These are phyloP conservation scores for Cutaneotrichosporon mucoides DNA, from an alignment of 1,284 basidiomycete genomes.

Conservation along the genomic window DNA sequence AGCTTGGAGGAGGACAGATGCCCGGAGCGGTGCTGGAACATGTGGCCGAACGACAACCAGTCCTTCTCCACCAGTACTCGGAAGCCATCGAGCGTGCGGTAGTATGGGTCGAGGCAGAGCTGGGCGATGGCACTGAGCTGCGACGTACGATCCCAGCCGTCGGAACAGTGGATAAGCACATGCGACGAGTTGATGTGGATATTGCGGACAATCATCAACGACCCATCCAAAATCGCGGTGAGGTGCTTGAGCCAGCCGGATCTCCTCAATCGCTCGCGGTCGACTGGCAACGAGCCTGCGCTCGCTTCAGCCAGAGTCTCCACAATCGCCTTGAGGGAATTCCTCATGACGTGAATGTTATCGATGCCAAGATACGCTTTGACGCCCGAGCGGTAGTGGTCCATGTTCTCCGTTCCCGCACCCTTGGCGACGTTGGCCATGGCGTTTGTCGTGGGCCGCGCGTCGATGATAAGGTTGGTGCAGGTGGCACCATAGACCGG, in stretches of 20 bases:
- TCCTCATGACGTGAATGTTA: constrained; percentile 95
- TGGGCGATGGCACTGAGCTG: constrained; percentile 89
- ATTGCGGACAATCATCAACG: constrained; percentile 79
- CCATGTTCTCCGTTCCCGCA: constrained; percentile 99
- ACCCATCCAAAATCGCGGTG: constrained; percentile 82
- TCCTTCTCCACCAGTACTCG: constrained; percentile 95
- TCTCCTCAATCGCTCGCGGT: constrained; percentile 73
- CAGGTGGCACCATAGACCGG: constrained; percentile 83
- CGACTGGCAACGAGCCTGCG: constrained; percentile 52
- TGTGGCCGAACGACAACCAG: constrained; percentile 94
- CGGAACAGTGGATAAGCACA: constrained; percentile 97
- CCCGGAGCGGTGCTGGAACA: constrained; percentile 89
- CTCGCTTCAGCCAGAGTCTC: constrained; percentile 80
- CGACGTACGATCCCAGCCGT: constrained; percentile 98
- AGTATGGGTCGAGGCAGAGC: constrained; percentile 92
- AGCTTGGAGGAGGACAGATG: constrained; percentile 90
- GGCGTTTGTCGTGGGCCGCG: constrained; percentile 92
- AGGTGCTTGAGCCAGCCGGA: constrained; percentile 94
- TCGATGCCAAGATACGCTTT: constrained; percentile 98
- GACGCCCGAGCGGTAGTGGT: constrained; percentile 88
- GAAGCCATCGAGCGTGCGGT: constrained; percentile 86
- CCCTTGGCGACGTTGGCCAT: constrained; percentile 97
- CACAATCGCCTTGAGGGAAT: constrained; percentile 76
- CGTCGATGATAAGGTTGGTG: constrained; percentile 96
- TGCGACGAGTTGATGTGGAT: constrained; percentile 95